Evolutionary conservation across 2,329 filamentous ascomycete genomes (phyloP), one percentile per base, ranked within the genome.

Genomic region (Alternaria ethzedia): DNA sequence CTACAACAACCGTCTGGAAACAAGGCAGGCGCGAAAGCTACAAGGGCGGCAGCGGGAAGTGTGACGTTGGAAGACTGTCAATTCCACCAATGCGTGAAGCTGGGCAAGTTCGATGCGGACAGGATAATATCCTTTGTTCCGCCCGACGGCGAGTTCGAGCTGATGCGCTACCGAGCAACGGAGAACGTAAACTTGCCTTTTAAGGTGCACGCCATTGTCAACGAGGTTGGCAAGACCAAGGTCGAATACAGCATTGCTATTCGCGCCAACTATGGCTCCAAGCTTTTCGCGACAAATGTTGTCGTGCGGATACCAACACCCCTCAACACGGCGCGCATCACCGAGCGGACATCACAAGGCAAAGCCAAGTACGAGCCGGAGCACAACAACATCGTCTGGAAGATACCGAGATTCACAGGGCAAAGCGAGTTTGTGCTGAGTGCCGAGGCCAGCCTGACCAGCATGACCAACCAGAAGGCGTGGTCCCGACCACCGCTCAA

Each of bases 161-260:
- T 99, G 66, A 99, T 99, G 96, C 91, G 94, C 51, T 99, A 99
- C 82, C 93, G 96, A 56, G 94, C 96, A 11, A 98, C 95, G 23
- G 96, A 99, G 80, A 99, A 99, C 77, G 95, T 99, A 78, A 99
- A 99, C 78, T 85, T 99, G 15, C 96, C 96, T 0, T 99, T 99
- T 87, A 98, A 97, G 80, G 94, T 99, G 10, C 96, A 99, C 78
- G 95, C 95, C 70, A 99, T 99, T 71, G 96, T 99, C 76, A 97
- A 97, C 78, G 96, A 99, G 82, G 88, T 98, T 63, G 95, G 96
- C 69, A 96, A 96, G 77, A 96, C 93, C 45, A 98, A 97, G 82
- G 96, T 99, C 64, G 96, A 99, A 82, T 99, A 98, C 84, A 97
- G 93, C 83, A 97, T 99, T 74, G 94, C 94, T 57, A 94, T 99